phyloP scores from a whole-genome alignment of 192 early-diverging fungal genomes.

The Radiomyces spectabilis region DNA sequence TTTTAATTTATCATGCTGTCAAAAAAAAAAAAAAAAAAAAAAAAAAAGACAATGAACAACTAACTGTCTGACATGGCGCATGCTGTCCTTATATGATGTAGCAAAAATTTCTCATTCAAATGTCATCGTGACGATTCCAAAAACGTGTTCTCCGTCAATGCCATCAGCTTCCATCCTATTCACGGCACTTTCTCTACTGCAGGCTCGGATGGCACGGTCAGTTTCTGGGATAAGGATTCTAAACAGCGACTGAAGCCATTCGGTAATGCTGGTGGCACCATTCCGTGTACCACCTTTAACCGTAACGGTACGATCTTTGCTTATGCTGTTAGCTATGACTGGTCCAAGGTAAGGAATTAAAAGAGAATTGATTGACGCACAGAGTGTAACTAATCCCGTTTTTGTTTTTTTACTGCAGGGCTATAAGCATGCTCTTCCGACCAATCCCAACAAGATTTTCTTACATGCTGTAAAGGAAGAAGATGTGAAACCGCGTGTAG shows the following conservation, averaged over 20 bases:
- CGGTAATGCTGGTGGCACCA: conserved; percentile 52
- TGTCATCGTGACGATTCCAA: conserved; percentile 79
- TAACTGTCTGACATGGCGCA: too few relatives aligned
- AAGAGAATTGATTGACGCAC: conserved; percentile 17
- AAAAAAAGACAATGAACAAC: neutral
- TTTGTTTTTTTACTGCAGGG: conserved; percentile 37
- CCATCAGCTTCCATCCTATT: conserved; percentile 68
- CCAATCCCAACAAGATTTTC: conserved; percentile 66
- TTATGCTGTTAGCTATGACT: conserved; percentile 86
- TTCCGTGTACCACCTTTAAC: conserved; percentile 67
- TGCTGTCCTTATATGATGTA: too few relatives aligned
- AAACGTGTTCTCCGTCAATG: conserved; percentile 62
- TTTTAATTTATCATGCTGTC: neutral
- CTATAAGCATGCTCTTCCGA: conserved; percentile 54
- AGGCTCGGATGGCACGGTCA: conserved; percentile 78
- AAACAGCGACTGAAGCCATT: conserved; percentile 78
- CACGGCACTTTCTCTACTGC: conserved; percentile 88
- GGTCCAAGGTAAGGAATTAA: conserved; percentile 50
- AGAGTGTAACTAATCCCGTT: neutral
- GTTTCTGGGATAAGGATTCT: conserved; percentile 95
- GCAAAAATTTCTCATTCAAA: conserved; percentile 84
- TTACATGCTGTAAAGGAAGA: conserved; percentile 70
- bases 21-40: neutral
- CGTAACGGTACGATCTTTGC: conserved; percentile 85
- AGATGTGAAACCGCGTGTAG: conserved; percentile 73